These are phyloP conservation scores for Dothistroma septosporum DNA, from an alignment of 2,329 filamentous ascomycete genomes.

Conservation along the genomic window DNA sequence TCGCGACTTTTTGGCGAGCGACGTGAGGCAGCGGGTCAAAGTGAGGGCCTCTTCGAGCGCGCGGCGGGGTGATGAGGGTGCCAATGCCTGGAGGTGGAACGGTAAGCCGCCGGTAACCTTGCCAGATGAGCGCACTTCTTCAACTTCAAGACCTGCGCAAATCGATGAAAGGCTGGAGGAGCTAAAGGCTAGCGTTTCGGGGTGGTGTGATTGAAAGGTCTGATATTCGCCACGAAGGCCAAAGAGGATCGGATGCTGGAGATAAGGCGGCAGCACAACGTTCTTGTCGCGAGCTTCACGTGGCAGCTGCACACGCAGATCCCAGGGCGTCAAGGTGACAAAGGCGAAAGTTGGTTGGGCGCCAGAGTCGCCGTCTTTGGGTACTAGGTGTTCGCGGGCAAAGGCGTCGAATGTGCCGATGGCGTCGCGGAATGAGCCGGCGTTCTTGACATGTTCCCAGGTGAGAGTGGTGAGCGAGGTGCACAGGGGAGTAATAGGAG, in stretches of 20 bases:
- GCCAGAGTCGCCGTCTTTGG: slow-evolving; percentile 64
- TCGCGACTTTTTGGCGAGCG: slow-evolving; percentile 92
- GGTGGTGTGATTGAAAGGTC: slow-evolving; percentile 96
- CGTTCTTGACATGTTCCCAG: slow-evolving; percentile 98
- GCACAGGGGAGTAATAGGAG: slow-evolving; percentile 95
- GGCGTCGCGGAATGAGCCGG: slow-evolving; percentile 94
- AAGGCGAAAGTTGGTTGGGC: slow-evolving; percentile 75
- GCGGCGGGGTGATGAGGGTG: slow-evolving; percentile 88
- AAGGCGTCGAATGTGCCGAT: slow-evolving; percentile 93
- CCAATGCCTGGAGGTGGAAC: slow-evolving; percentile 93
- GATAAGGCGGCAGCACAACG: slow-evolving; percentile 90
- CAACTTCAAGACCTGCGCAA: slow-evolving; percentile 94
- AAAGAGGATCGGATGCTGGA: slow-evolving; percentile 96
- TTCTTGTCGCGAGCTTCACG: slow-evolving; percentile 97
- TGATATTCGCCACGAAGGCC: slow-evolving; percentile 97
- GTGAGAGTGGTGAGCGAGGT: slow-evolving; percentile 96
- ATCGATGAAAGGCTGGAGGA: slow-evolving; percentile 95
- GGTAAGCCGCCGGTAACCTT: slow-evolving; percentile 98
- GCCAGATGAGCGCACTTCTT: slow-evolving; percentile 93
- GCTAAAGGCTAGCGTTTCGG: slow-evolving; percentile 93
- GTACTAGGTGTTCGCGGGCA: slow-evolving; percentile 82
- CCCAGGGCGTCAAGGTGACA: slow-evolving; percentile 97
- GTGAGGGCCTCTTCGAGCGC: slow-evolving; percentile 98
- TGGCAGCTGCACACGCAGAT: slow-evolving; percentile 93
- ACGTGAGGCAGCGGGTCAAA: slow-evolving; percentile 83